Evolutionary conservation across 2,329 filamentous ascomycete species (phyloP), one percentile per base, ranked within the genome.

Genomic region (Paecilomyces variotii): DNA sequence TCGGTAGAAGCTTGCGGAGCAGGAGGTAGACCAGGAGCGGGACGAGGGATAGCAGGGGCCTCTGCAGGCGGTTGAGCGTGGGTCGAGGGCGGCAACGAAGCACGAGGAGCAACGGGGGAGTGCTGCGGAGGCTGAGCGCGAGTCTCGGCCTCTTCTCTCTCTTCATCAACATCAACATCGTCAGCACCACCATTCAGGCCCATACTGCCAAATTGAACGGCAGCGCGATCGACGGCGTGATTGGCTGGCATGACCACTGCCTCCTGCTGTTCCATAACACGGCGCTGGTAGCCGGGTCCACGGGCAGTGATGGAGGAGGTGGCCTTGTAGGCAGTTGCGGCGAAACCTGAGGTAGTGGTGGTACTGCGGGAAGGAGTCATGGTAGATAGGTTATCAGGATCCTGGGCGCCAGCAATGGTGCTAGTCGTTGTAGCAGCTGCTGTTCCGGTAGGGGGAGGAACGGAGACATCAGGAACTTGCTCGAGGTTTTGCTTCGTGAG

Each of bases 161-260:
- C 91, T 63, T 93, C 91, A 70, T 97, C 94, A 62, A 96, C 90
- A 68, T 97, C 92, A 28, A 80, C 73, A 57, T 60, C 66, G 11
- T 66, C 61, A 53, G 76, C 70, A 61, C 84, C 84, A 56, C 87
- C 91, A 70, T 90, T 92, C 68, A 99, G 76, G 70, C 88, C 95
- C 81, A 99, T 90, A 73, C 92, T 95, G 63, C 94, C 94, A 73
- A 99, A 99, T 72, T 97, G 93, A 54, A 99, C 91, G 55, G 92
- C 89, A 64, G 93, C 86, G 67, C 91, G 87, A 72, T 97, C 93
- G 28, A 99, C 89, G 56, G 94, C 92, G 65, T 94, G 91, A 79
- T 97, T 96, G 60, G 90, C 91, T 53, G 94, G 94, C 93, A 99
- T 97, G 64, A 96, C 91, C 49, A 99, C 94, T 60, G 94, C 91